A percentile compares a stretch with the other conserved stretches of the same genome.
These are phyloP conservation scores for Corinectria fuckeliana DNA, from an alignment of 2,329 filamentous ascomycete genomes.

Conservation along the genomic window DNA sequence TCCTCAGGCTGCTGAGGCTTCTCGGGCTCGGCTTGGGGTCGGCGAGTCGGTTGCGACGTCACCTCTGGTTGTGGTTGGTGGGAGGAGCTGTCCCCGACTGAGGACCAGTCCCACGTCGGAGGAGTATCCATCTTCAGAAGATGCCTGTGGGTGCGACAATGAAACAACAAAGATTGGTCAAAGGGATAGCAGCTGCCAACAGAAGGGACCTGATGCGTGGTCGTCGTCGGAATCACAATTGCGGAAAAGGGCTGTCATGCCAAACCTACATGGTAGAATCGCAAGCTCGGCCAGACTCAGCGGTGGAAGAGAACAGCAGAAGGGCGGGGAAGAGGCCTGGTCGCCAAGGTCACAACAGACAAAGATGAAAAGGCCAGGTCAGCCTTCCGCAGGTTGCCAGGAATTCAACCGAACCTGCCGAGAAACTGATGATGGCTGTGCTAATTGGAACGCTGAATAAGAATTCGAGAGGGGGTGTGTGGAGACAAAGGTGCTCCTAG, in stretches of 20 bases:
- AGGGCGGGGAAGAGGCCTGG: conserved; percentile 30
- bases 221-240: conserved; percentile 17
- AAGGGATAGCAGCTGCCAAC: conserved; percentile 16
- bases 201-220: conserved; percentile 18
- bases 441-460: conserved; percentile 18
- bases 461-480: conserved; percentile 20
- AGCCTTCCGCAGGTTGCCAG: conserved; percentile 35
- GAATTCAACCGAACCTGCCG: conserved; percentile 39
- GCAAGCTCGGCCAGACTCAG: conserved; percentile 17
- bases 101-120: conserved; percentile 38
- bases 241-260: conserved; percentile 28
- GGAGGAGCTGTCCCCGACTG: conserved; percentile 23
- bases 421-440: conserved; percentile 28
- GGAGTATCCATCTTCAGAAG: conserved; percentile 37
- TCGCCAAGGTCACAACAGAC: conserved; percentile 30
- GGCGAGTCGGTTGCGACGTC: conserved; percentile 9
- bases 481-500: conserved; percentile 8
- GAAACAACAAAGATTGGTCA: conserved; percentile 20
- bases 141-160: conserved; percentile 23
- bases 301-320: conserved; percentile 14
- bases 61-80: conserved; percentile 21
- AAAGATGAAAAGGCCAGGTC: conserved; percentile 41
- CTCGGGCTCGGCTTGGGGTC: conserved; percentile 7
- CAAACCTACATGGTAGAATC: conserved; percentile 40
- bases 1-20: conserved; percentile 9